Base-by-base conservation (phyloP, 139 green algal genomes). In the Yamagishiella unicocca region DNA sequence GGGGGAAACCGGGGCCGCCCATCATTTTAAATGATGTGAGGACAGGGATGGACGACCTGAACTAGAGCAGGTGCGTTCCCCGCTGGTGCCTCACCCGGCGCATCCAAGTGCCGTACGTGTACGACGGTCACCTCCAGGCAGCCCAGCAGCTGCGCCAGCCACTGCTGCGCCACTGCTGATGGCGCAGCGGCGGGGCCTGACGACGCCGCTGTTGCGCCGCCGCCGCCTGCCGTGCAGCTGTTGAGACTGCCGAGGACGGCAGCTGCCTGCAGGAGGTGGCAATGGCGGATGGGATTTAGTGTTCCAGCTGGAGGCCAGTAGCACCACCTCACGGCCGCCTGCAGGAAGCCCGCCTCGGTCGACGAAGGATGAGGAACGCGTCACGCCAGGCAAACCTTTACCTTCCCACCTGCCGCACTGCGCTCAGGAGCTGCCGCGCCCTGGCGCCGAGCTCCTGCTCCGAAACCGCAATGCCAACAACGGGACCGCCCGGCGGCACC, bases 121-220 rank as follows among this genome's bases (percentile, higher is more conserved):
- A 27, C 19, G n/a, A 67, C 80, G 14, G 80, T 86, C 43, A 77
- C 80, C n/a, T 77, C 80, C 80, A 86, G 2, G 80, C 80, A 77
- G 21, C 64, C 80, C 43, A 86, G 21, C 80, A 86, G 45, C 43
- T 86, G 64, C 21, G 43, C 80, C 43, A 77, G 62, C 80, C 80
- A 86, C 25, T 67, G 80, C 45, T 31, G 58, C 10, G 62, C 8
- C 27, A 85, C 61, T 40, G 79, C 74, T 31, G 31, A n/a, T 33
- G 72, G 29, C 35, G 6, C 29, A 14, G 17, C 64, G 50, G 50
- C 50, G 12, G 12, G 50, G 12, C 10, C 10, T 38, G 31, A 71
- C 61, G 61, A 33, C 9, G 6, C 61, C 21, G 62, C 19, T n/a
- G n/a, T n/a, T n/a, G 38, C 62, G 19, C 37, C 9, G 31, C 37